phyloP scores from a whole-genome alignment of 2,329 filamentous ascomycete species.

The Mollisia scopiformis region DNA sequence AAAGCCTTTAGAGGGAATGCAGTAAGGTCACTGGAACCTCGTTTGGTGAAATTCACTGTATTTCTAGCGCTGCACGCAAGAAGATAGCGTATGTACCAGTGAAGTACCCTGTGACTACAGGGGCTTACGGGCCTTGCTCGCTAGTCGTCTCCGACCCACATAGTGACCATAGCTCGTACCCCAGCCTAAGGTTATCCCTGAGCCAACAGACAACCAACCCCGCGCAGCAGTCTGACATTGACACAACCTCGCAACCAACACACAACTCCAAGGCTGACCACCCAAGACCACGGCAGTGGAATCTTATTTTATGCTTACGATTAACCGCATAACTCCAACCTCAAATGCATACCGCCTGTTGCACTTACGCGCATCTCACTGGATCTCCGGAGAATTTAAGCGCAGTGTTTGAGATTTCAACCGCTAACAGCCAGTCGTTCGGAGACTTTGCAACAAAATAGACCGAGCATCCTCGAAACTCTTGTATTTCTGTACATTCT shows the following conservation, averaged over 20 bases:
- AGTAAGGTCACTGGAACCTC: too few relatives aligned
- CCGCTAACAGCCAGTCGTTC: background rate
- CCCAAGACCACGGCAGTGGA: background rate
- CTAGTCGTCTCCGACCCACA: background rate
- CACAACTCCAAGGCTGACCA: background rate
- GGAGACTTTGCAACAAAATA: background rate
- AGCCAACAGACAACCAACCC: background rate
- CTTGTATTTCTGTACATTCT: background rate
- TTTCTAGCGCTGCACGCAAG: too few relatives aligned
- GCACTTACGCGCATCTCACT: background rate
- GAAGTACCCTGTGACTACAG: too few relatives aligned
- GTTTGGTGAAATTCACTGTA: too few relatives aligned
- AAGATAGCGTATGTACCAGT: too few relatives aligned
- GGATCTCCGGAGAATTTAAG: background rate
- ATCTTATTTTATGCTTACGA: background rate
- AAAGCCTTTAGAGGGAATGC: too few relatives aligned
- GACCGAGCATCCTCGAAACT: background rate
- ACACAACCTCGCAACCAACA: too few relatives aligned
- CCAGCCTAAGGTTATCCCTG: too few relatives aligned
- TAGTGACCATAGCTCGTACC: too few relatives aligned
- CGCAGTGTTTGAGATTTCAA: background rate
- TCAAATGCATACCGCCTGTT: background rate
- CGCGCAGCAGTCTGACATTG: background rate
- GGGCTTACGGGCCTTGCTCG: too few relatives aligned
- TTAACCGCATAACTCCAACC: background rate